Evolutionary conservation across 495 filamentous ascomycete genomes (phyloP).

Genomic region (Aspergillus carlsbadensis): DNA sequence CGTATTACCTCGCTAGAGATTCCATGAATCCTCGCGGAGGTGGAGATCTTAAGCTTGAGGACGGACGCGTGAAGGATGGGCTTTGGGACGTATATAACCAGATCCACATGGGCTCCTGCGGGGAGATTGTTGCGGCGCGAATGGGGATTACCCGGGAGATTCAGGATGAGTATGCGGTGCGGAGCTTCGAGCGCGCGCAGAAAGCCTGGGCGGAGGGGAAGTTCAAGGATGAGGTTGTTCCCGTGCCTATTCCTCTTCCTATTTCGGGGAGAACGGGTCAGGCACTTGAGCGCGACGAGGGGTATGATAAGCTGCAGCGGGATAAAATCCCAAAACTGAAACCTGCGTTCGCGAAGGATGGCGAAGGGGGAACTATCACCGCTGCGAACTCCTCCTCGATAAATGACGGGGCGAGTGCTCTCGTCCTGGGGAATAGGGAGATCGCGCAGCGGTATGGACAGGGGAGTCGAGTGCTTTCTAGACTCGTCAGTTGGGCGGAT

Average conservation of each 20-base stretch:
- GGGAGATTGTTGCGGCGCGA: constrained; percentile 92
- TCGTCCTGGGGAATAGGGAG: constrained; percentile 77
- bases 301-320: constrained; percentile 76
- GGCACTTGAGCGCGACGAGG: constrained; percentile 77
- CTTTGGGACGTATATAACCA: constrained; percentile 96
- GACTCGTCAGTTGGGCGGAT: constrained; percentile 83
- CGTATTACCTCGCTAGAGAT: constrained; percentile 79
- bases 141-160: constrained; percentile 72
- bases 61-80: constrained; percentile 92
- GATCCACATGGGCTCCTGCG: constrained; percentile 96
- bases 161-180: constrained; percentile 89
- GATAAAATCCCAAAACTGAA: constrained; percentile 85
- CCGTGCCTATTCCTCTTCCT: constrained; percentile 82
- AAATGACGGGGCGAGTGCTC: constrained; percentile 91
- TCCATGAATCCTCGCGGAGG: constrained; percentile 74
- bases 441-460: constrained; percentile 72
- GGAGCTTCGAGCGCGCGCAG: constrained; percentile 83
- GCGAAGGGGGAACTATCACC: constrained; percentile 86
- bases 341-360: constrained; percentile 83
- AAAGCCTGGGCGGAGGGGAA: constrained; percentile 75
- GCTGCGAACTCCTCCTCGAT: constrained; percentile 90
- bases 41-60: constrained; percentile 80
- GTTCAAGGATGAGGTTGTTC: constrained; percentile 84
- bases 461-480: constrained; percentile 73
- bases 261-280: constrained; percentile 83